phyloP scores from a whole-genome alignment of 2,329 filamentous ascomycete genomes.

The Sordariomycetes sp. region DNA sequence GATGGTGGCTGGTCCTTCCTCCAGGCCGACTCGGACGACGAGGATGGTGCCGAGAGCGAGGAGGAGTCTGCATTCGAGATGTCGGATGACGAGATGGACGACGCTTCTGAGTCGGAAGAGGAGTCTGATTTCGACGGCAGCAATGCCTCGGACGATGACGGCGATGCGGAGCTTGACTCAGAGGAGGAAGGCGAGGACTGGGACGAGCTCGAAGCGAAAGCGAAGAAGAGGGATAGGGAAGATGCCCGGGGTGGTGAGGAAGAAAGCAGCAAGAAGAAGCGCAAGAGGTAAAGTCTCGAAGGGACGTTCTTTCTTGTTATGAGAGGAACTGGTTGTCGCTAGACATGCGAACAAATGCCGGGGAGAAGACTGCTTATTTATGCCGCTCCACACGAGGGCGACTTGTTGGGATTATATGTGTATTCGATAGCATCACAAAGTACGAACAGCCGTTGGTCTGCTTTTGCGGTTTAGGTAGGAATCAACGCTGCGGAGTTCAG shows the following conservation, averaged over 20 bases:
- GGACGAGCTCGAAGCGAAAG: constrained; percentile 91
- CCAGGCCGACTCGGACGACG: constrained; percentile 77
- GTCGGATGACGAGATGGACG: constrained; percentile 76
- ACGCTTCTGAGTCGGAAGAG: constrained; percentile 70
- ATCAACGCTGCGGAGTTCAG: no score
- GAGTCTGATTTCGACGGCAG: constrained; percentile 83
- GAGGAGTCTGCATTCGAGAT: constrained; percentile 93
- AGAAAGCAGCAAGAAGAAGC: constrained; percentile 58
- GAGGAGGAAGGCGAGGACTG: constrained; percentile 82
- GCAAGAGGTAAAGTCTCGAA: constrained; percentile 19
- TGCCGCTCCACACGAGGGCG: background rate
- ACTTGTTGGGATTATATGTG: background rate
- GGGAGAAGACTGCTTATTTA: no score
- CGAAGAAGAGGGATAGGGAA: constrained; percentile 74
- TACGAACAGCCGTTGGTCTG: background rate
- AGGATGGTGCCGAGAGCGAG: constrained; percentile 71
- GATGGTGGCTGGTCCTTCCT: constrained; percentile 96
- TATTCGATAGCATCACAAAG: background rate
- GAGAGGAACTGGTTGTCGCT: no score
- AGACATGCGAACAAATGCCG: no score
- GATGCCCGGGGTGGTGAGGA: constrained; percentile 45
- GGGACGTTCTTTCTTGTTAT: background rate
- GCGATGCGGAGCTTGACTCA: constrained; percentile 47
- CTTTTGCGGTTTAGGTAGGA: no score
- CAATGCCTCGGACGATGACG: constrained; percentile 70